Base-by-base conservation (phyloP, 306 rosid genomes). In the Biancaea sappan region DNA sequence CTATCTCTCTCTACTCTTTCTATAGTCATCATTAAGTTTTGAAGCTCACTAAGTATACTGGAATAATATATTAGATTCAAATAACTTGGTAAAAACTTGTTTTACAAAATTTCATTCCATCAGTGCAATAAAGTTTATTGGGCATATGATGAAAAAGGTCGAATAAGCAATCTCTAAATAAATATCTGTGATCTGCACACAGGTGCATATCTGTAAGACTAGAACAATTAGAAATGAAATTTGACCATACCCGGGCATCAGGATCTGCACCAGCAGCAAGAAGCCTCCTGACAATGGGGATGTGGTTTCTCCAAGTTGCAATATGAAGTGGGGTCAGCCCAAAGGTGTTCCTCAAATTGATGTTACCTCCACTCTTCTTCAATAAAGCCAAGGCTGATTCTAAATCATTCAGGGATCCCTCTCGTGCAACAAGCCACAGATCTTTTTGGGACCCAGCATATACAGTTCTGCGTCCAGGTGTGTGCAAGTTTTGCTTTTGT, bases 261-360 rank as follows among this genome's bases (percentile, higher is more conserved):
- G 97, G 94, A 52, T 94, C 97, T 22, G 98, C 94, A 73, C 97
- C 99, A 77, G 97, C 95, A 1, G 83, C 90, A 60, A 94, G 91
- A 85, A 94, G 99, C 88, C 93, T 87, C 89, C 85, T 83, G 43
- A 89, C 90, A 58, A 90, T 91, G 76, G 98, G 98, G 69, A 94
- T 64, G 77, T 91, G 97, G 66, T 92, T 94, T 80, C 97, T 88
- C 97, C 98, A 87, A 58, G 89, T 86, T 50, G 99, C 99, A 80
- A 94, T 84, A 76, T 94, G 99, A 75, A 94, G 97, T 63, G 95
- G 93, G 67, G 99, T 92, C 64, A 94, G 77, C 75, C 99, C 97
- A 70, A 80, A 86, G 59, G 75, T 47, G 72, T 92, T 91, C 83
- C 99, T 90, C n/a, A 70, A 51, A 83, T 94, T 92, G 59, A 94